A percentile compares a stretch with the other conserved stretches of the same genome.
These are phyloP conservation scores for Gaeumannomyces sp. DNA, from an alignment of 2,329 filamentous ascomycete genomes.

Conservation along the genomic window DNA sequence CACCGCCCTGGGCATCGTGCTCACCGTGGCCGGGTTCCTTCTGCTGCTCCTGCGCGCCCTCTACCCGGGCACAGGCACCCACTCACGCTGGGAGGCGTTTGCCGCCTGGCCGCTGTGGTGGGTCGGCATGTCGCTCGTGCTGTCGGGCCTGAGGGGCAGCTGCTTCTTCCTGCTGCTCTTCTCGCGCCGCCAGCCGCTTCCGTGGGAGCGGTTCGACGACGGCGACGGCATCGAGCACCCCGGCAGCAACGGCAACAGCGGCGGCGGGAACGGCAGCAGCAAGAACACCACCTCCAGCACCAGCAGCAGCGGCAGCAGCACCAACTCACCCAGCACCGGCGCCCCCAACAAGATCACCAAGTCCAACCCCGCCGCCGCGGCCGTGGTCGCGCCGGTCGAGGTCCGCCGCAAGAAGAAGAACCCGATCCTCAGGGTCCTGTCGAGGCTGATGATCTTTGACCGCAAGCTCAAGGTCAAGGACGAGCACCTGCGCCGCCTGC, in stretches of 20 bases:
- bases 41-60: slow-evolving; percentile 34
- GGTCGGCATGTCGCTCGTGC: slow-evolving; percentile 34
- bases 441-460: slow-evolving; percentile 40
- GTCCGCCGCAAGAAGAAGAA: neutral
- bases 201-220: slow-evolving; percentile 43
- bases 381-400: neutral
- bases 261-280: neutral
- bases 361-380: slow-evolving; percentile 12
- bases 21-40: slow-evolving; percentile 33
- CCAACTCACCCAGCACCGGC: too few species aligned
- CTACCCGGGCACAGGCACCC: slow-evolving; percentile 28
- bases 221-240: slow-evolving; percentile 11
- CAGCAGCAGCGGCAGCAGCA: neutral
- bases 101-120: slow-evolving; percentile 40
- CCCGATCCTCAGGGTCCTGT: slow-evolving; percentile 24
- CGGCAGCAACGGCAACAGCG: neutral
- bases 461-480: slow-evolving; percentile 40
- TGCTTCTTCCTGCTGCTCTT: slow-evolving; percentile 44
- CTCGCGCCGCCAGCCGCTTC: slow-evolving; percentile 37
- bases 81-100: slow-evolving; percentile 35
- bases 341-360: slow-evolving; percentile 11
- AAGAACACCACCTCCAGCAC: slow-evolving; percentile 10
- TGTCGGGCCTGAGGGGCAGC: slow-evolving; percentile 38
- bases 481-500: slow-evolving; percentile 32
- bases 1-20: slow-evolving; percentile 35